phyloP scores from a whole-genome alignment of 495 filamentous ascomycete species.

The Aspergillus sparsus region DNA sequence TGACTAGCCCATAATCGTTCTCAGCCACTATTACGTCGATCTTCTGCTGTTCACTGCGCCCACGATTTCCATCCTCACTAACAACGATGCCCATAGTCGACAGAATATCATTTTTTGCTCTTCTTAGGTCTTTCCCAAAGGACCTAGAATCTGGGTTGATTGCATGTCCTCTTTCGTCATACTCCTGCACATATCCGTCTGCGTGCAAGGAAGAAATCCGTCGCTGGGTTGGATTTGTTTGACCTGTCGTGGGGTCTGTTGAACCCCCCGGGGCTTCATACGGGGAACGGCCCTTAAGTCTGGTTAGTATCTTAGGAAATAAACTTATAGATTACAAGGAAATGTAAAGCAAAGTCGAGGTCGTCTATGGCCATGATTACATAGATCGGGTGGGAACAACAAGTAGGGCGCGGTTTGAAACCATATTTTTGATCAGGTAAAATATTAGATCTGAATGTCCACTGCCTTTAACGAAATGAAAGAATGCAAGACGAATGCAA shows the following conservation, averaged over 20 bases:
- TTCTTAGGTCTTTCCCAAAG: constrained; percentile 45
- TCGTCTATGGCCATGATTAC: not conserved
- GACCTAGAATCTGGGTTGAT: constrained; percentile 57
- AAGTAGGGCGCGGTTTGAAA: no score
- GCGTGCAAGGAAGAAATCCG: constrained; percentile 42
- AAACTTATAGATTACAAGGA: not conserved
- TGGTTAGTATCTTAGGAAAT: constrained; percentile 24
- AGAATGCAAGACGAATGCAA: constrained; percentile 3
- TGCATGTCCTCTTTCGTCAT: constrained; percentile 70
- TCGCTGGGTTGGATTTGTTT: constrained; percentile 23
- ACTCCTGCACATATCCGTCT: constrained; percentile 60
- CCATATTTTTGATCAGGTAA: no score
- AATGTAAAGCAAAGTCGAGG: not conserved
- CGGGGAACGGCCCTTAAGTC: constrained; percentile 66
- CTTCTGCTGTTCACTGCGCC: constrained; percentile 43
- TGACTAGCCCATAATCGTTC: constrained; percentile 52
- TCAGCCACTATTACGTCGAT: constrained; percentile 47
- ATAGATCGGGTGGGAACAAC: no score
- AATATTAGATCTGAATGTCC: no score
- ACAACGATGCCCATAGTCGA: constrained; percentile 56
- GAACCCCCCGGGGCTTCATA: constrained; percentile 60
- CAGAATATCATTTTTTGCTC: constrained; percentile 60
- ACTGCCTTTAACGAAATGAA: not conserved
- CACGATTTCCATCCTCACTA: constrained; percentile 43
- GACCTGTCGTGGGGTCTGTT: constrained; percentile 21